These are phyloP conservation scores for Cercospora sp. DNA, from an alignment of 2,329 filamentous ascomycete species.

Conservation along the genomic window DNA sequence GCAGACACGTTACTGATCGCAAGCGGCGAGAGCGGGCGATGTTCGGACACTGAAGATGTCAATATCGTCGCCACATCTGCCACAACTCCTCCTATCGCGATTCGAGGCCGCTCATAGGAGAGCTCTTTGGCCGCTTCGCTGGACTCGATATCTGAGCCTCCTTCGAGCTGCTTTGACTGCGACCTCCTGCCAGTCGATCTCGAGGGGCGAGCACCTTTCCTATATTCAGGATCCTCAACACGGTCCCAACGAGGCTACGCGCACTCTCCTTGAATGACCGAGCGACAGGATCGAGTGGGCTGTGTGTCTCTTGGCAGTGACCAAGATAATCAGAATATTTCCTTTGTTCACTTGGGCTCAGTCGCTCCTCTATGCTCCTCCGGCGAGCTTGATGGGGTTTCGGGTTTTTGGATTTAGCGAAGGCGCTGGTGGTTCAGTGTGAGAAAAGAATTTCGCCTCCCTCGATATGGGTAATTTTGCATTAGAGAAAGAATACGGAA, in stretches of 20 bases:
- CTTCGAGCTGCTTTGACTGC: not conserved
- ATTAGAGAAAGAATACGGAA: not conserved
- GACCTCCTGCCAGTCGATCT: not conserved
- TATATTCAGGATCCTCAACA: not conserved
- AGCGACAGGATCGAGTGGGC: not conserved
- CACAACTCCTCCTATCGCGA: conserved; percentile 4
- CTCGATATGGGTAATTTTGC: not conserved
- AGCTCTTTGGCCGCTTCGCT: not conserved
- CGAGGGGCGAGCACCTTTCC: not conserved
- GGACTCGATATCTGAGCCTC: not conserved
- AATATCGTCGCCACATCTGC: not conserved
- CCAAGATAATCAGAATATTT: not conserved
- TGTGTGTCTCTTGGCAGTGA: not conserved
- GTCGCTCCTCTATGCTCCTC: not conserved
- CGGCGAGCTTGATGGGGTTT: not conserved
- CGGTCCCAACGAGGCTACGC: not conserved
- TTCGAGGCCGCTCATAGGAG: conserved; percentile 1
- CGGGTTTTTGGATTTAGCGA: conserved; percentile 20
- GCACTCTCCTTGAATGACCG: not conserved
- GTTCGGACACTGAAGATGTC: not conserved
- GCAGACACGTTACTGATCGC: not conserved
- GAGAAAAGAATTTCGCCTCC: not conserved
- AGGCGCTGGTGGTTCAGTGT: conserved; percentile 15
- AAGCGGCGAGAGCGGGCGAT: not conserved
- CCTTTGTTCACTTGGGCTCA: not conserved